These are phyloP conservation scores for Pythium dissotocum DNA, from an alignment of 352 stramenopile genomes.

Conservation along the genomic window DNA sequence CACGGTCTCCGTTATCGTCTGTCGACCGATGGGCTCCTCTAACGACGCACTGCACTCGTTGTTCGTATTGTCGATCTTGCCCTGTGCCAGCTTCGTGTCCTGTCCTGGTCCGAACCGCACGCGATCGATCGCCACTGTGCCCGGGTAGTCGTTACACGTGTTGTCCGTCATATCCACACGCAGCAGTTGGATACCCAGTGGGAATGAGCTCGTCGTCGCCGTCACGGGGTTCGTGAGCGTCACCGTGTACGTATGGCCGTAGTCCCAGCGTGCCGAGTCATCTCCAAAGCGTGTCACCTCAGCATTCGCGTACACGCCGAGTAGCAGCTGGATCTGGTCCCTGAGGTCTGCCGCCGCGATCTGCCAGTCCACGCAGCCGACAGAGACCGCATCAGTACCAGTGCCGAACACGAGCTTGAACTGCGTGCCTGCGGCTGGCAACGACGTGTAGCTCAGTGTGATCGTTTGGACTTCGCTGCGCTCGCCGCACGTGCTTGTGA, in stretches of 20 bases:
- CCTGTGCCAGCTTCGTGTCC: conserved; percentile 48
- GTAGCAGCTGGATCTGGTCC: conserved; percentile 28
- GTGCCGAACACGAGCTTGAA: conserved; percentile 37
- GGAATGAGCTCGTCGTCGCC: conserved; percentile 33
- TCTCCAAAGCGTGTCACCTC: conserved; percentile 47
- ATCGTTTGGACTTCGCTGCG: conserved; percentile 69
- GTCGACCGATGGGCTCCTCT: conserved; percentile 40
- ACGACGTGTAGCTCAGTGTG: conserved; percentile 26
- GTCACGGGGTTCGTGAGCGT: conserved; percentile 53
- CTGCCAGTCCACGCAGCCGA: conserved; percentile 50
- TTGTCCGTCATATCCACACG: conserved; percentile 25
- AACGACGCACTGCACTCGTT: conserved; percentile 59
- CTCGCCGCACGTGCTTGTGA: conserved; percentile 80
- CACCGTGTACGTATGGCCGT: conserved; percentile 63
- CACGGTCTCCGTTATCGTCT: conserved; percentile 39
- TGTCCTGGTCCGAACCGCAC: conserved; percentile 54
- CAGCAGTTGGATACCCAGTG: conserved; percentile 45
- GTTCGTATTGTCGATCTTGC: conserved; percentile 47
- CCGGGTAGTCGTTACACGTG: conserved; percentile 38
- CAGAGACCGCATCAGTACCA: neutral
- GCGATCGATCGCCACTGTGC: conserved; percentile 32
- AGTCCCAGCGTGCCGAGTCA: conserved; percentile 65
- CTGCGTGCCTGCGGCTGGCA: conserved; percentile 13
- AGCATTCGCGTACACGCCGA: conserved; percentile 32
- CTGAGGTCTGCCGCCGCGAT: conserved; percentile 25